These are phyloP conservation scores for Evernia prunastri DNA, from an alignment of 495 filamentous ascomycete genomes.

Conservation along the genomic window DNA sequence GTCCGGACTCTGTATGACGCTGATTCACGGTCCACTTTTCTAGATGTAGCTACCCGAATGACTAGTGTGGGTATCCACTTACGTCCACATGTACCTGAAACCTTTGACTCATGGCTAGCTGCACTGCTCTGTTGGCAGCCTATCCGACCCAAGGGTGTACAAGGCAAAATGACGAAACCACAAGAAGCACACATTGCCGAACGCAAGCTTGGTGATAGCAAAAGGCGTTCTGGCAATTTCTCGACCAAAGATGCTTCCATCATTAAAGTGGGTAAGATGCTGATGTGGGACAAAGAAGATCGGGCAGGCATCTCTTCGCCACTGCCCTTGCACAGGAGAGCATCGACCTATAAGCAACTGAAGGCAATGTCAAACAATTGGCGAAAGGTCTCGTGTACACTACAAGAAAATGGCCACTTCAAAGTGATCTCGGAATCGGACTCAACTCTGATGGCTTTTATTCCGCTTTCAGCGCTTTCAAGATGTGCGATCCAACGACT, in stretches of 20 bases:
- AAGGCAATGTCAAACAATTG: slow-evolving; percentile 56
- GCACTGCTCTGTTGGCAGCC: slow-evolving; percentile 93
- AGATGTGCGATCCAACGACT: slow-evolving; percentile 84
- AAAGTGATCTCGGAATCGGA: slow-evolving; percentile 83
- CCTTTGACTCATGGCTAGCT: slow-evolving; percentile 87
- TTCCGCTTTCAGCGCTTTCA: slow-evolving; percentile 85
- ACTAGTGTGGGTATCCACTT: slow-evolving; percentile 66
- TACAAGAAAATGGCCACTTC: slow-evolving; percentile 93
- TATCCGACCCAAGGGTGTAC: slow-evolving; percentile 65
- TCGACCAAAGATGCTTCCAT: slow-evolving; percentile 73
- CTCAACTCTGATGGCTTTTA: slow-evolving; percentile 65
- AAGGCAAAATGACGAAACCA: slow-evolving; percentile 66
- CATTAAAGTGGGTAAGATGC: slow-evolving; percentile 94
- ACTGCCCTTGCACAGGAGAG: slow-evolving; percentile 35
- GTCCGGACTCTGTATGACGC: slow-evolving; percentile 60
- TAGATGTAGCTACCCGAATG: slow-evolving; percentile 70
- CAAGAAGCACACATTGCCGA: slow-evolving; percentile 48
- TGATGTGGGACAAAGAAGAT: slow-evolving; percentile 68
- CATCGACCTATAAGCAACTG: slow-evolving; percentile 50
- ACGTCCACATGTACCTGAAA: slow-evolving; percentile 63
- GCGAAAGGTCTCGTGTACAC: slow-evolving; percentile 83
- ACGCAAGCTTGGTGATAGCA: slow-evolving; percentile 45
- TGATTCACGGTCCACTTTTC: slow-evolving; percentile 61
- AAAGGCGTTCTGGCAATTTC: slow-evolving; percentile 56
- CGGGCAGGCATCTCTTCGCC: slow-evolving; percentile 38